phyloP scores from a whole-genome alignment of 2,329 filamentous ascomycete species.

The Botryotinia narcissicola region DNA sequence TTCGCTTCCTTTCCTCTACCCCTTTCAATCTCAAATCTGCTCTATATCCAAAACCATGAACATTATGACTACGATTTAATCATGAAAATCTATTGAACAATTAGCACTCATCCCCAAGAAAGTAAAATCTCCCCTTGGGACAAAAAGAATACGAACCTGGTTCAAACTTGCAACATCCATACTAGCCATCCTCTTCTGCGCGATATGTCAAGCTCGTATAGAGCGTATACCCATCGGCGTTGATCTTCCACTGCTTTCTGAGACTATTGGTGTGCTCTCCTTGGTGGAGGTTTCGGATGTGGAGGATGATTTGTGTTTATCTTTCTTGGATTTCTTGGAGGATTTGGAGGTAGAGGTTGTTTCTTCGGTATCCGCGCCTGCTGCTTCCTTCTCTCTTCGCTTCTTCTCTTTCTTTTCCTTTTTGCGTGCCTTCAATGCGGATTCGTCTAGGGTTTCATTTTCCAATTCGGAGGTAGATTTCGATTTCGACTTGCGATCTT shows the following conservation, averaged over 20 bases:
- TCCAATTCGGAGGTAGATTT: slow-evolving; percentile 3
- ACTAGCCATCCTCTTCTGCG: slow-evolving; percentile 80
- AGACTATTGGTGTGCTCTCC: slow-evolving; percentile 33
- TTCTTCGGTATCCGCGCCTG: slow-evolving; percentile 10
- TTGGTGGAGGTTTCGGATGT: slow-evolving; percentile 29
- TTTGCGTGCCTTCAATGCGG: slow-evolving; percentile 2
- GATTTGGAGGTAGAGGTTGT: slow-evolving; percentile 28
- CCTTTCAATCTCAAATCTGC: background rate
- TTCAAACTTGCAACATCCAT: slow-evolving; percentile 80
- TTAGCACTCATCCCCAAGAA: slow-evolving; percentile 14
- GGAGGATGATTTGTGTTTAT: slow-evolving; percentile 41
- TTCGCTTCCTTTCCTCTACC: background rate
- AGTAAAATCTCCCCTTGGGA: background rate
- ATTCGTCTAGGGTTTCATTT: background rate
- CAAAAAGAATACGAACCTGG: slow-evolving; percentile 49
- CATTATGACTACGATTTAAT: slow-evolving; percentile 48
- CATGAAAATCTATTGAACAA: slow-evolving; percentile 62
- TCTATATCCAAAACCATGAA: background rate
- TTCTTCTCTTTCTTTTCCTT: slow-evolving; percentile 22
- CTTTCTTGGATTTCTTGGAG: slow-evolving; percentile 41
- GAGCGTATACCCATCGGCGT: slow-evolving; percentile 61
- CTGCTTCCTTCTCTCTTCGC: slow-evolving; percentile 23
- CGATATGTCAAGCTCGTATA: slow-evolving; percentile 78
- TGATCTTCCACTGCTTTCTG: slow-evolving; percentile 44
- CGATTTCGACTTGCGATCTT: slow-evolving; percentile 18